Conservation (phyloP, 169 alveolate genomes). For the Plasmodium blacklocki region DNA sequence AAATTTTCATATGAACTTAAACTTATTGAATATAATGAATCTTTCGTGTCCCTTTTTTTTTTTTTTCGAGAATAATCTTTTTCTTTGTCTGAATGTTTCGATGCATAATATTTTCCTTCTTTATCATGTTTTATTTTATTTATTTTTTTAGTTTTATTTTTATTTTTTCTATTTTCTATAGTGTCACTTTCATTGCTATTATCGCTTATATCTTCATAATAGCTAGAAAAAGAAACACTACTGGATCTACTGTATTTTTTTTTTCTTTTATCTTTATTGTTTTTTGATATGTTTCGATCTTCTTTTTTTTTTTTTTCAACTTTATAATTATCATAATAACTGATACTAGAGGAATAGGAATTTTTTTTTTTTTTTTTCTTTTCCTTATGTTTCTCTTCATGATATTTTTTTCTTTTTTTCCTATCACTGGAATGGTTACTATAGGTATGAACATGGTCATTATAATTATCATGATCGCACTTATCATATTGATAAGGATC, state of each 20-base stretch:
- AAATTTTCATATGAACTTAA: constrained; percentile 16
- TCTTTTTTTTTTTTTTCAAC: constrained; percentile 8
- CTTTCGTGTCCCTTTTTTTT: constrained; percentile 5
- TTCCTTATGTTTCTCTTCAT: neutral
- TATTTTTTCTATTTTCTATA: neutral
- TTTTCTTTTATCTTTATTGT: constrained; percentile 3
- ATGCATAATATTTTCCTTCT: constrained; percentile 4
- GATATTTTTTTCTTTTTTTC: too few relatives aligned
- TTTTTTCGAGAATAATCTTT: neutral
- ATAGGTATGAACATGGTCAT: neutral
- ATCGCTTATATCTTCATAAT: constrained; percentile 22
- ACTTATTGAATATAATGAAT: constrained; percentile 15
- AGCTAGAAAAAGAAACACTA: constrained; percentile 17
- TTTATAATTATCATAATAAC: constrained; percentile 1
- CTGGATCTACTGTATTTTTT: constrained; percentile 4
- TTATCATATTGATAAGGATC: neutral
- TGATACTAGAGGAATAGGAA: neutral
- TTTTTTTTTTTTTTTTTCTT: neutral
- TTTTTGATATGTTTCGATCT: neutral
- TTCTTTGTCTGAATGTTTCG: constrained; percentile 4
- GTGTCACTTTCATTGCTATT: constrained; percentile 1
- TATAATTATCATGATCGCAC: neutral
- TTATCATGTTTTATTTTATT: neutral
- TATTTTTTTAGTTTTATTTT: neutral
- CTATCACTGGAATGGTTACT: neutral